Conservation (phyloP, 208 protist genomes). For the Borovskyia barvae region DNA sequence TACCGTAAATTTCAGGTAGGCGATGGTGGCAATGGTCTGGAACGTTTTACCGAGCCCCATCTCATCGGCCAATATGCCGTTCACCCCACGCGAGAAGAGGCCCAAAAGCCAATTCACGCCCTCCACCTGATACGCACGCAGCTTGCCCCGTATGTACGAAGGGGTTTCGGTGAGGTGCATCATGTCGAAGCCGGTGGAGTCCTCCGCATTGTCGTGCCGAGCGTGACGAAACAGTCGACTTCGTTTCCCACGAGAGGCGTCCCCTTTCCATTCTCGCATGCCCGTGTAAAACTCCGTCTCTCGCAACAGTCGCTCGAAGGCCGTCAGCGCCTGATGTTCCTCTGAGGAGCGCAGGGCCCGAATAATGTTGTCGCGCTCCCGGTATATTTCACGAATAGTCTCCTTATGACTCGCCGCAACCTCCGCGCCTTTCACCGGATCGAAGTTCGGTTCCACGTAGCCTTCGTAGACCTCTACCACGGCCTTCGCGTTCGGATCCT, state of each 20-base stretch:
- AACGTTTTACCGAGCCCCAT: conserved; percentile 98
- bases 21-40: conserved; percentile 96
- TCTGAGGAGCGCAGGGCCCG: conserved; percentile 51
- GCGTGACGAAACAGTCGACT: conserved; percentile 26
- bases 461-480: conserved; percentile 59
- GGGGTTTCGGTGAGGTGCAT: conserved; percentile 82
- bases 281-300: conserved; percentile 90
- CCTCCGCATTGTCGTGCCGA: conserved; percentile 32
- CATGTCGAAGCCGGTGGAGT: conserved; percentile 53
- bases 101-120: conserved; percentile 99
- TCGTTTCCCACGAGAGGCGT: conserved; percentile 7
- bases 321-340: conserved; percentile 51
- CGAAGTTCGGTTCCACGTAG: conserved; percentile 67
- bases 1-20: conserved; percentile 92
- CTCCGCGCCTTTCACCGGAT: conserved; percentile 32
- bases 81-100: conserved; percentile 95
- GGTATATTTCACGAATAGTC: conserved; percentile 39
- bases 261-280: conserved; percentile 65
- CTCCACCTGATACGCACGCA: conserved; percentile 97
- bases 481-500: conserved; percentile 63
- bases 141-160: conserved; percentile 85
- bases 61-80: conserved; percentile 99
- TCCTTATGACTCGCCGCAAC: conserved; percentile 39
- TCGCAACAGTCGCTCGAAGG: conserved; percentile 73
- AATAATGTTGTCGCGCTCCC: conserved; percentile 70